phyloP scores from a whole-genome alignment of 208 protist species.

The Herpetomonas tarakana region DNA sequence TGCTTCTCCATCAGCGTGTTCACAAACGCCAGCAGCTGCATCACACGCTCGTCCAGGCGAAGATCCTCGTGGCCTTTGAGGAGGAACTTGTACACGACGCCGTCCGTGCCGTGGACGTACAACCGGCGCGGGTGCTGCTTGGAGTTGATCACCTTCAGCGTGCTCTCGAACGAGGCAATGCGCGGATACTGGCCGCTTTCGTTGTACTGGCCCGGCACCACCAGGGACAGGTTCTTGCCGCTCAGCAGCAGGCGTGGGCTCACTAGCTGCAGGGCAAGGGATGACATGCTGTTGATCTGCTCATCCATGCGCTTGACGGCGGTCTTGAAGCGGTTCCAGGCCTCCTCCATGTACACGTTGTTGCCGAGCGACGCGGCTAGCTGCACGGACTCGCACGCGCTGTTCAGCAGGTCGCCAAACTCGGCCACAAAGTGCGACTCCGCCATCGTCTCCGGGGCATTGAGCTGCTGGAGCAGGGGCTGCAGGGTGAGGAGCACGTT shows the following conservation, averaged over 20 bases:
- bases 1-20: constrained; percentile 98
- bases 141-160: constrained; percentile 95
- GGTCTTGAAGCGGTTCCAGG: constrained; percentile 96
- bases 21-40: constrained; percentile 99
- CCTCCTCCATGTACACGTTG: constrained; percentile 92
- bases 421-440: constrained; percentile 94
- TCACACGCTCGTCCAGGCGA: constrained; percentile 99
- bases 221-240: constrained; percentile 94
- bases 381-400: constrained; percentile 79
- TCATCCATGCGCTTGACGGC: constrained; percentile 95
- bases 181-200: constrained; percentile 66
- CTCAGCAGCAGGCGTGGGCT: constrained; percentile 79
- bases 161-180: constrained; percentile 80
- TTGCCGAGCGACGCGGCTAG: constrained; percentile 65
- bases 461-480: constrained; percentile 94
- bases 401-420: constrained; percentile 64
- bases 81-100: constrained; percentile 97
- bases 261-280: constrained; percentile 96
- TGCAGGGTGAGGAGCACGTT: constrained; percentile 92
- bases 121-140: constrained; percentile 99
- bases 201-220: constrained; percentile 97
- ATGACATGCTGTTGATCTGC: constrained; percentile 95
- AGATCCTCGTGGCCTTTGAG: constrained; percentile 99
- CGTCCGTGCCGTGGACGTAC: constrained; percentile 96
- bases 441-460: constrained; percentile 89